Conservation (phyloP, 2,329 filamentous ascomycete species). For the Onygenales sp. region DNA sequence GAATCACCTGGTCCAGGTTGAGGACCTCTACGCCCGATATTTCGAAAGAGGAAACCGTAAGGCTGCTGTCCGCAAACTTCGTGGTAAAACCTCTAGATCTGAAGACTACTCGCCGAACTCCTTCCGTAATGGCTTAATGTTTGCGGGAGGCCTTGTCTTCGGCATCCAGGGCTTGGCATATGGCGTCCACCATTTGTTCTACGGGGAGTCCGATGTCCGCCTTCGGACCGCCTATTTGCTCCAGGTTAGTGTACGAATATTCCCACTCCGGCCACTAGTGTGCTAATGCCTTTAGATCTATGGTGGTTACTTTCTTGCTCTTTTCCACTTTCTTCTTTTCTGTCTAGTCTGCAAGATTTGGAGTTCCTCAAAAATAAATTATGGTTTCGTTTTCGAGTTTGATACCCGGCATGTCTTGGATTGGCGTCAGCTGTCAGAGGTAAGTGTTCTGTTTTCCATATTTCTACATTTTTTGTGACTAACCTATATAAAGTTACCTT, state of each 20-base stretch:
- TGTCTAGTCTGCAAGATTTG: conserved; percentile 77
- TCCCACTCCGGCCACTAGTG: conserved; percentile 1
- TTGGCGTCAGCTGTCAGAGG: conserved; percentile 77
- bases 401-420: conserved; percentile 77
- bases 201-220: conserved; percentile 38
- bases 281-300: conserved; percentile 56
- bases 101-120: conserved; percentile 50
- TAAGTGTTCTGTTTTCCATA: conserved; percentile 21
- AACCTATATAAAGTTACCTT: conserved; percentile 52
- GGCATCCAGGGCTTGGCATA: conserved; percentile 56
- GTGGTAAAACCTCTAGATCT: conserved; percentile 55
- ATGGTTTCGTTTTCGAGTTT: conserved; percentile 93
- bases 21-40: conserved; percentile 89
- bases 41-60: conserved; percentile 93
- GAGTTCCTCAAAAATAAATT: conserved; percentile 81
- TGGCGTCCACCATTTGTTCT: conserved; percentile 41
- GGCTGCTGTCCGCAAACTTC: conserved; percentile 76
- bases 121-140: conserved; percentile 54
- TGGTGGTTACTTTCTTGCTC: conserved; percentile 78
- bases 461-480: background rate
- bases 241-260: conserved; percentile 38
- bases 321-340: conserved; percentile 74
- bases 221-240: conserved; percentile 58
- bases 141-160: conserved; percentile 60
- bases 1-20: conserved; percentile 65